These are phyloP conservation scores for Astragalus membranaceus DNA, from an alignment of 306 rosid species.

Conservation along the genomic window DNA sequence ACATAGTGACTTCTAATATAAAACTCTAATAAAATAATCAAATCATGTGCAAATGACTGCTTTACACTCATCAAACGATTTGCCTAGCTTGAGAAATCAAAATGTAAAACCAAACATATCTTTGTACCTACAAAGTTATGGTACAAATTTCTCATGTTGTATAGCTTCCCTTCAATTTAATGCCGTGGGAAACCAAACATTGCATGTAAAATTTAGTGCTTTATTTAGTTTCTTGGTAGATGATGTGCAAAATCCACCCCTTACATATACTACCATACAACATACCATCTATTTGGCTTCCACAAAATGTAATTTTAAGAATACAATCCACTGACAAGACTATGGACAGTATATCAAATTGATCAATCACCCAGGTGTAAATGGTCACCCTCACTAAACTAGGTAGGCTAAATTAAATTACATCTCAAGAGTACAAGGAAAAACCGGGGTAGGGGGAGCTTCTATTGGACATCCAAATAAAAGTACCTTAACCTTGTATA, in stretches of 20 bases:
- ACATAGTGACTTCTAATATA: no score
- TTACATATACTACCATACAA: neutral
- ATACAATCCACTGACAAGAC: slow-evolving; percentile 6
- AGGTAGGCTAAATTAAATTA: slow-evolving; percentile 19
- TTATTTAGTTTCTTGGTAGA: neutral
- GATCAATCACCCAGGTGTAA: neutral
- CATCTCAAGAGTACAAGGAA: neutral
- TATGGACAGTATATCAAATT: neutral
- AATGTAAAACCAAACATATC: neutral
- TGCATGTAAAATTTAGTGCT: neutral
- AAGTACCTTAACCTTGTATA: slow-evolving; percentile 22
- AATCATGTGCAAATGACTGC: neutral
- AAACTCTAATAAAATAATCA: no score
- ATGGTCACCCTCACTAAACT: neutral
- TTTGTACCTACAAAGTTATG: neutral
- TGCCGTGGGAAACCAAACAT: neutral
- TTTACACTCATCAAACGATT: slow-evolving; percentile 16
- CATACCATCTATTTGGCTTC: neutral
- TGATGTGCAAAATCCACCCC: neutral
- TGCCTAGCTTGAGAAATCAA: neutral
- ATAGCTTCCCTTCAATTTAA: neutral
- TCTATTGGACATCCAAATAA: slow-evolving; percentile 2
- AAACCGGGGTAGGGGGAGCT: neutral
- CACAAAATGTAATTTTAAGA: slow-evolving; percentile 20
- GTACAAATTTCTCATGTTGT: neutral